Conservation (phyloP, 257 asterid species). For the Petunia axillaris region DNA sequence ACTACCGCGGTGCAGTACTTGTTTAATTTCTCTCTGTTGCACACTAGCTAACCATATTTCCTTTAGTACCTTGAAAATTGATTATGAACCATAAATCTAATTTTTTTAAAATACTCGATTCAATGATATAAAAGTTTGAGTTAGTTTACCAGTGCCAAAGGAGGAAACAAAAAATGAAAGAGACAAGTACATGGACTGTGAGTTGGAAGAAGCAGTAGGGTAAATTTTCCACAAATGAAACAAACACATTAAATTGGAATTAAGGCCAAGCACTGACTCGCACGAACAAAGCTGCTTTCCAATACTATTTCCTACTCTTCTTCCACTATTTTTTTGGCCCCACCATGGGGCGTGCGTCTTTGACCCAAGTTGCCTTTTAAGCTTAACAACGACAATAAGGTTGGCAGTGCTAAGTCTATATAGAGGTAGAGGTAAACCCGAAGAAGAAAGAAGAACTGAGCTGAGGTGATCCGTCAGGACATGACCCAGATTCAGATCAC, state of each 20-base stretch:
- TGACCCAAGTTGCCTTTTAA: slow-evolving; percentile 2
- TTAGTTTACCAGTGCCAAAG: background rate
- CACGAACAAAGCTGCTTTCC: slow-evolving; percentile 18
- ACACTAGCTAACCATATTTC: no score
- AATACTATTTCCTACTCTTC: background rate
- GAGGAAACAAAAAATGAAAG: background rate
- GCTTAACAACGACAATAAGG: background rate
- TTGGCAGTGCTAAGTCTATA: no score
- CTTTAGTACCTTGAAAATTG: no score
- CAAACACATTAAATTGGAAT: background rate
- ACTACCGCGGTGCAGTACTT: no score
- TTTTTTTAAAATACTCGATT: no score
- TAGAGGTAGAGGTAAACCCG: no score
- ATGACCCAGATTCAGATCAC: no score
- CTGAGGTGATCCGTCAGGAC: no score
- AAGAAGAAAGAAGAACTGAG: no score
- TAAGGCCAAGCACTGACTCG: background rate
- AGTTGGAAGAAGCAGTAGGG: slow-evolving; percentile 9
- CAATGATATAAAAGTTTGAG: background rate
- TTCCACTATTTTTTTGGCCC: slow-evolving; percentile 19
- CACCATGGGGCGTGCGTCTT: slow-evolving; percentile 23
- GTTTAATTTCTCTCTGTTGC: no score
- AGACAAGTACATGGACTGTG: background rate
- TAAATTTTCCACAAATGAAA: slow-evolving; percentile 23
- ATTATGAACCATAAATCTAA: no score